These are phyloP conservation scores for Berkeleyomyces basicola DNA, from an alignment of 2,329 filamentous ascomycete species.

Conservation along the genomic window DNA sequence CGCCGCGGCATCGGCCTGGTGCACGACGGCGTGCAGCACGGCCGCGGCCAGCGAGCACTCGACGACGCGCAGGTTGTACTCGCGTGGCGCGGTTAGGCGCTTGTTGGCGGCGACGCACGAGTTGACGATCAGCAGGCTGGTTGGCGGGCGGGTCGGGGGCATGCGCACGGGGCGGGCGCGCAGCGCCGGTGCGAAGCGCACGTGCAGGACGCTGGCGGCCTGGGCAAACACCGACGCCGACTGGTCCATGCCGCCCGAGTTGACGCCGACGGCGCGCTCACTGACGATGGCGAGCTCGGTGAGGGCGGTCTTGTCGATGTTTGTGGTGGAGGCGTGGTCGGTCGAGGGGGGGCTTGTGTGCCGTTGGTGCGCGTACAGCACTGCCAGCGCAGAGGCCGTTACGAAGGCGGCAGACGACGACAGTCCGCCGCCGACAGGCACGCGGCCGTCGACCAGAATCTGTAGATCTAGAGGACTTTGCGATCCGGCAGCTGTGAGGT, in stretches of 20 bases:
- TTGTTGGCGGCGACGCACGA: conserved; percentile 91
- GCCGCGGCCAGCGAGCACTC: conserved; percentile 82
- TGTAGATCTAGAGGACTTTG: conserved; percentile 59
- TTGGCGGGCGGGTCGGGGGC: conserved; percentile 62
- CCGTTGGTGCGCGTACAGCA: conserved; percentile 59
- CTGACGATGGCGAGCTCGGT: conserved; percentile 89
- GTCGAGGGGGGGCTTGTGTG: too few species aligned
- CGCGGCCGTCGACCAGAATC: conserved; percentile 76
- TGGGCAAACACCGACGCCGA: conserved; percentile 87
- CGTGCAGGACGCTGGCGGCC: conserved; percentile 72
- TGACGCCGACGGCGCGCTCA: conserved; percentile 86
- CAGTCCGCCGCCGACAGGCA: conserved; percentile 80
- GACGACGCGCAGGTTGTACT: conserved; percentile 93
- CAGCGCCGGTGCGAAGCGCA: conserved; percentile 71
- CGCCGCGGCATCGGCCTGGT: conserved; percentile 28
- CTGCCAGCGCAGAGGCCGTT: conserved; percentile 73
- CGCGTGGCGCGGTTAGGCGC: conserved; percentile 77
- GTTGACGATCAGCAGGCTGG: conserved; percentile 87
- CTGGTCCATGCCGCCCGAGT: conserved; percentile 97
- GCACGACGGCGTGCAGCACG: conserved; percentile 38
- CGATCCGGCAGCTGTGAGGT: conserved; percentile 38
- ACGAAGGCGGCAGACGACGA: conserved; percentile 91
- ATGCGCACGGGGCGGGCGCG: conserved; percentile 64
- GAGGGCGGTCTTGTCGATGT: conserved; percentile 76
- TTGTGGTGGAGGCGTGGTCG: conserved; percentile 34